A percentile compares a stretch with the other conserved stretches of the same genome.
phyloP scores from a whole-genome alignment of 2,329 filamentous ascomycete species.

The Paraphoma sp. region DNA sequence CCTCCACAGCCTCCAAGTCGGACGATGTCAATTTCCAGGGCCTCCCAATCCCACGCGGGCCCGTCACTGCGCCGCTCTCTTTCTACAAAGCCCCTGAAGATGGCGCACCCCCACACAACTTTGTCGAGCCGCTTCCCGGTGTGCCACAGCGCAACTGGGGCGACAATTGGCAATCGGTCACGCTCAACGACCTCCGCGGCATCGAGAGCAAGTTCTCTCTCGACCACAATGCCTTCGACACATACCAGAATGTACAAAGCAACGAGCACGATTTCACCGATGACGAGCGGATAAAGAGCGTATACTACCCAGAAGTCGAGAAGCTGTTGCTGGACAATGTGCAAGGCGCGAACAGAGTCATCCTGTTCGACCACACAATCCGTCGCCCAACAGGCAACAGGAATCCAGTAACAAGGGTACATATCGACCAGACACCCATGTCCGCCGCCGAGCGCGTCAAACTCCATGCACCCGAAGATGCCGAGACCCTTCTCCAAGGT shows the following conservation, averaged over 20 bases:
- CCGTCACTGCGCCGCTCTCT: constrained; percentile 33
- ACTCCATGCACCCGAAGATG: constrained; percentile 71
- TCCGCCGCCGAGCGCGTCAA: constrained; percentile 72
- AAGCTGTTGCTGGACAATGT: constrained; percentile 71
- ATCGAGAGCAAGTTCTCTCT: constrained; percentile 70
- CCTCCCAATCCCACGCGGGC: constrained; percentile 35
- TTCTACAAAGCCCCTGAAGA: constrained; percentile 38
- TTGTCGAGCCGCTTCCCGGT: constrained; percentile 70
- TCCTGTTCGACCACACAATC: constrained; percentile 89
- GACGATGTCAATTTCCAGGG: constrained; percentile 42
- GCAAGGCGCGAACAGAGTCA: constrained; percentile 69
- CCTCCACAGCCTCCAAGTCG: constrained; percentile 29
- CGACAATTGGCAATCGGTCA: constrained; percentile 56
- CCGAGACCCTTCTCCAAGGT: constrained; percentile 67
- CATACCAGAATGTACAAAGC: constrained; percentile 65
- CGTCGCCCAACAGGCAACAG: constrained; percentile 71
- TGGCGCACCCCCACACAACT: constrained; percentile 45
- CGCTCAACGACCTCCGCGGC: constrained; percentile 76
- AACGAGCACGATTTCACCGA: constrained; percentile 67
- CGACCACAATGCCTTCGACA: constrained; percentile 77
- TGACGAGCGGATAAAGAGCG: constrained; percentile 70
- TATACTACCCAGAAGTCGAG: constrained; percentile 89
- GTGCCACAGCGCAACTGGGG: constrained; percentile 71
- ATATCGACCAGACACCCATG: constrained; percentile 80
- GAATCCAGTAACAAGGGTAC: constrained; percentile 73